Conservation (phyloP, 768 basidiomycete species). For the Pulveroboletus ravenelii region DNA sequence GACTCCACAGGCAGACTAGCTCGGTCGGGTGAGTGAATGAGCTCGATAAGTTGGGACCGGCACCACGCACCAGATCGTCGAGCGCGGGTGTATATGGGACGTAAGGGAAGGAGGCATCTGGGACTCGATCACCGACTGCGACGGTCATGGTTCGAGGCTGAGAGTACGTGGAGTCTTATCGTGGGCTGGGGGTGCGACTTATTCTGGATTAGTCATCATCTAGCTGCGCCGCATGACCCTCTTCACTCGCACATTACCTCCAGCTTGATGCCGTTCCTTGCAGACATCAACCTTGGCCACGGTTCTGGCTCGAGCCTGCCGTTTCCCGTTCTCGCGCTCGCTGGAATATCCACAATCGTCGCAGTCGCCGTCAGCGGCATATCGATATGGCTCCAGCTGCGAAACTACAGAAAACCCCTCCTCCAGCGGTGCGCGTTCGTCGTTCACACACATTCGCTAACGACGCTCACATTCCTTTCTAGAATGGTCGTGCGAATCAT, state of each 20-base stretch:
- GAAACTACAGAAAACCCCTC: slow-evolving; percentile 80
- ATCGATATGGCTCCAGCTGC: slow-evolving; percentile 77
- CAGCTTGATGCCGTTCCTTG: slow-evolving; percentile 5
- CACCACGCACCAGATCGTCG: slow-evolving; percentile 48
- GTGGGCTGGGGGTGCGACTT: too few relatives aligned
- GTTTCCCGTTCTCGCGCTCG: slow-evolving; percentile 50
- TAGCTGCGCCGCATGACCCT: background rate
- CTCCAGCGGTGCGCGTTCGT: slow-evolving; percentile 58
- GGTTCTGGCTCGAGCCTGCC: slow-evolving; percentile 62
- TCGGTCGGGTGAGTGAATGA: background rate
- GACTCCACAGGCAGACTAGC: slow-evolving; percentile 56
- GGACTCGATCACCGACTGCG: slow-evolving; percentile 50
- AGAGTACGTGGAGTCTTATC: background rate
- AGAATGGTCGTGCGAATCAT: slow-evolving; percentile 94
- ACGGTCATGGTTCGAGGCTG: slow-evolving; percentile 26
- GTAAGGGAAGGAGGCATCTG: slow-evolving; percentile 42
- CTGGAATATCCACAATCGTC: slow-evolving; percentile 60
- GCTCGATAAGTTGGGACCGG: slow-evolving; percentile 2
- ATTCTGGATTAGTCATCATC: background rate
- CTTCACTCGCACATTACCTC: background rate
- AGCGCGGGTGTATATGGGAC: slow-evolving; percentile 61
- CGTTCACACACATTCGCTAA: background rate
- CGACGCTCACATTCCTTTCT: slow-evolving; percentile 4
- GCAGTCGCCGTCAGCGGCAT: slow-evolving; percentile 69
- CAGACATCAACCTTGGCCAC: slow-evolving; percentile 24